Evolutionary conservation across 1,284 basidiomycete species (phyloP), one percentile per base, ranked within the genome.

Genomic region (Cutaneotrichosporon cyanovorans): DNA sequence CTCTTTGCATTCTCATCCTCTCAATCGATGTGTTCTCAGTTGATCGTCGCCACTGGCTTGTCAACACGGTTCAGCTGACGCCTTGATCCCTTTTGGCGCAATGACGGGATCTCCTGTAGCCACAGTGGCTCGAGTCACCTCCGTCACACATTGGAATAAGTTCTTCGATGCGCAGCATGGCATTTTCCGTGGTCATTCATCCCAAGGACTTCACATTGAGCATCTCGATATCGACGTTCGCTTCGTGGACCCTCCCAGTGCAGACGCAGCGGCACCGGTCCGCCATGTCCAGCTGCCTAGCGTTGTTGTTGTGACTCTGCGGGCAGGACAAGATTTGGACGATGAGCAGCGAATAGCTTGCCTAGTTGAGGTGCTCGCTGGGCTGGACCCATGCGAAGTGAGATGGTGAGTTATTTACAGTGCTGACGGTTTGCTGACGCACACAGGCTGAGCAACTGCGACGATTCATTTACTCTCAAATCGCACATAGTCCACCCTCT

Each of bases 211-310:
- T 6, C 23, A 35, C 5, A 20, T 42, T n/a, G 41, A 42, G 18
- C 19, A 40, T 9, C 41, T 42, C 15, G 41, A 42, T 33, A 42
- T 42, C 25, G 41, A 42, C 23, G 22, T 42, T 5, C n/a, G 32
- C n/a, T 23, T 28, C 20, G 16, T 42, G 5, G 41, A 42, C n/a
- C 33, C 33, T 11, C 41, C 25, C 7, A 28, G 7, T 7, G 25
- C 25, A 28, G 25, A 12, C 8, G 25, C 7, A 28, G 7, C 25
- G 25, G 12, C 25, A 12, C 7, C 25, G 25, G n/a, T 28, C 8
- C 25, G 7, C 25, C 25, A 12, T 28, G 7, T 12, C 25, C 25
- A 12, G 23, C 41, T 42, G 19, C 41, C 41, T 22, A 34, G 31
- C n/a, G 41, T 35, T 4, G 22, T 18, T 16, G 15, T 42, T 14